phyloP scores from a whole-genome alignment of 2,329 filamentous ascomycete species.

The Fusarium sp. region DNA sequence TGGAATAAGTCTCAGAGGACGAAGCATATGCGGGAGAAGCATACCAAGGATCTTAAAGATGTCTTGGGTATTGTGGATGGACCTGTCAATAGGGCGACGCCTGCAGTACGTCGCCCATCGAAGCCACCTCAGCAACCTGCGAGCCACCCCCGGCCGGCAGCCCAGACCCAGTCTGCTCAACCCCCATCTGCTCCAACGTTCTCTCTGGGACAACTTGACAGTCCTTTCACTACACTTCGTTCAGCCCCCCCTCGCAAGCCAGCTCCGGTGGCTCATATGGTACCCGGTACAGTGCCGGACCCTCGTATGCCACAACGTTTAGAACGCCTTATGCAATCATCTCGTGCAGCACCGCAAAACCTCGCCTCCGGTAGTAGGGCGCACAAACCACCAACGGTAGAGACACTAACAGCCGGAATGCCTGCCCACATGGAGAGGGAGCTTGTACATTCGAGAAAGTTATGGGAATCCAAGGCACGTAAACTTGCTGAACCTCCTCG shows the following conservation, averaged over 20 bases:
- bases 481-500: constrained; percentile 13
- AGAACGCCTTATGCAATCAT: background rate
- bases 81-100: too few species aligned
- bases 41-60: constrained; percentile 37
- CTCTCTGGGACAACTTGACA: background rate
- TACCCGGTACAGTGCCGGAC: background rate
- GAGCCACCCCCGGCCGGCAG: background rate
- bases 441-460: background rate
- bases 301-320: background rate
- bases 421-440: background rate
- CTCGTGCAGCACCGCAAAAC: background rate
- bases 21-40: constrained; percentile 45
- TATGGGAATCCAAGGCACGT: background rate
- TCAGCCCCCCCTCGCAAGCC: background rate
- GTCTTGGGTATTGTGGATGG: background rate
- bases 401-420: background rate
- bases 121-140: background rate
- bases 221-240: background rate
- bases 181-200: background rate
- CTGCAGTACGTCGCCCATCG: background rate
- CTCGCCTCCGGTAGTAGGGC: background rate
- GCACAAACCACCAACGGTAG: background rate
- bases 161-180: background rate
- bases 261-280: background rate
- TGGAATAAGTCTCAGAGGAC: constrained; percentile 41